Evolutionary conservation across 441 rosid species (phyloP), one percentile per base, ranked within the genome.

Genomic region (Gossypium schwendimanii): DNA sequence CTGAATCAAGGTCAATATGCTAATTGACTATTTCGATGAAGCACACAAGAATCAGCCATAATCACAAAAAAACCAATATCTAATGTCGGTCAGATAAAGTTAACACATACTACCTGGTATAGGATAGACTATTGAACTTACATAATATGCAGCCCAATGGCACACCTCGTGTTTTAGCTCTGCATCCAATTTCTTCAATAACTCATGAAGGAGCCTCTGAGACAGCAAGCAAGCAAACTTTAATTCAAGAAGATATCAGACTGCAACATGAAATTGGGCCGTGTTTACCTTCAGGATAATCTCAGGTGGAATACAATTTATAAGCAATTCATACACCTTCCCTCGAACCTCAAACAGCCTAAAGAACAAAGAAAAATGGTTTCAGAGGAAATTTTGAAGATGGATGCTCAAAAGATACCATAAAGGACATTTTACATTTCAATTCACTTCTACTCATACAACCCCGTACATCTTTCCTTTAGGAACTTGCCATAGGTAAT

Each of bases 81-180:
- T 21, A 6, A 20, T 41, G 18, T 44, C 5, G 54, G 69, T 5
- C 10, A 52, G 73, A 18, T 18, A 52, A 60, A 33, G 49, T 9
- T 33, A 41, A 23, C 53, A 63, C 33, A 47, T n/a, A 66, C 52
- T 18, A 28, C 71, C 20, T 36, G 36, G 66, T 3, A 49, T 57
- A 59, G 44, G 44, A 71, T 17, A 57, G 67, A 26, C 59, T 39
- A 67, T 28, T 15, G 54, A 80, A 69, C 96, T 84, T 80, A 95
- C 98, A 83, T 95, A 88, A 84, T 91, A 91, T 59, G 97, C 92
- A 24, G 97, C 99, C 98, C 97, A 95, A 73, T 88, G 98, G 80
- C 97, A 85, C 73, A 87, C 84, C 85, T 95, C 96, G 71, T 89
- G 99, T 88, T 95, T 95, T 45, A 92, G 81, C 74, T 95, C 96